Conservation (phyloP, 257 asterid genomes). For the Mitragyna speciosa region DNA sequence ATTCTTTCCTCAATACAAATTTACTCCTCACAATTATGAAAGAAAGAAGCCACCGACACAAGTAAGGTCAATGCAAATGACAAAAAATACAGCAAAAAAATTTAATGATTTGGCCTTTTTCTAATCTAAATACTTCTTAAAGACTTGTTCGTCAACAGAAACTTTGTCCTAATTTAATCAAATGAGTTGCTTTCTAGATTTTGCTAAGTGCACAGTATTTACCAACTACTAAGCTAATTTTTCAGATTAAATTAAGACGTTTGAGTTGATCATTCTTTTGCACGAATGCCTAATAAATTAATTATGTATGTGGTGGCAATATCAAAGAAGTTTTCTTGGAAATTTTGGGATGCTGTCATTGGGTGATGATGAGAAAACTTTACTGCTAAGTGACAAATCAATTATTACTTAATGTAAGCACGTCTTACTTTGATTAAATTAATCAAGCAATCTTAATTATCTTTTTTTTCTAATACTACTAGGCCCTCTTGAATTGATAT, state of each 20-base stretch:
- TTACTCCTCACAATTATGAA: not conserved
- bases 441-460: not conserved
- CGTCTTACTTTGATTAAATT: constrained; percentile 1
- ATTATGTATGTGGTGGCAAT: not conserved
- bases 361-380: constrained; percentile 22
- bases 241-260: not conserved
- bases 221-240: not conserved
- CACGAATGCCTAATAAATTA: constrained; percentile 12
- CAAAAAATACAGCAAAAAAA: not conserved
- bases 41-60: constrained; percentile 6
- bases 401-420: not conserved
- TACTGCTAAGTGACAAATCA: constrained; percentile 9
- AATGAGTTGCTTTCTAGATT: not conserved
- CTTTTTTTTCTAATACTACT: constrained; percentile 1
- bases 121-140: not conserved
- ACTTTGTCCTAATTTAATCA: constrained; percentile 2
- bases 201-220: not conserved
- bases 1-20: not conserved
- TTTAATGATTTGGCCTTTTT: too few species aligned
- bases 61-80: not conserved
- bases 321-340: constrained; percentile 8
- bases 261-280: not conserved
- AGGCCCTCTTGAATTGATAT: not conserved
- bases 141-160: not conserved
- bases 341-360: not conserved